Evolutionary conservation across 2,329 filamentous ascomycete genomes (phyloP).

Genomic region (Ophiostoma triangulosporum): DNA sequence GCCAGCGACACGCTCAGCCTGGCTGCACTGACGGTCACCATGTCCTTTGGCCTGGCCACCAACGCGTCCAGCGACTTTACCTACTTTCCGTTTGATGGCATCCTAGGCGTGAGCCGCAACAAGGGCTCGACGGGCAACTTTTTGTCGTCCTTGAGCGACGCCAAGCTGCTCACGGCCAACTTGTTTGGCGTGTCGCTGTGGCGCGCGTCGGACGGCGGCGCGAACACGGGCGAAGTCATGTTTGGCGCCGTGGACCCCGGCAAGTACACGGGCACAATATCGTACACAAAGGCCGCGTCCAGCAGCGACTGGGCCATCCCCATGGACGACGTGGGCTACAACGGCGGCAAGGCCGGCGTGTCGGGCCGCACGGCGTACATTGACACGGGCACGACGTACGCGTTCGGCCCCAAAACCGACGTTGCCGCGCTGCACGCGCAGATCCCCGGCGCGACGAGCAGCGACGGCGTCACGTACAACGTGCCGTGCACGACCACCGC

Average conservation of each 20-base stretch:
- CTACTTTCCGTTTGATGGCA: conserved; percentile 75
- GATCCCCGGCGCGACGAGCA: conserved; percentile 47
- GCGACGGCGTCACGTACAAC: conserved; percentile 48
- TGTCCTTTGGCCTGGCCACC: conserved; percentile 61
- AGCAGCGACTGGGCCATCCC: conserved; percentile 59
- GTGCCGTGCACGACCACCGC: conserved; percentile 59
- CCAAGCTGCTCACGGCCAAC: conserved; percentile 45
- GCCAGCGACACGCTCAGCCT: conserved; percentile 54
- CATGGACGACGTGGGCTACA: conserved; percentile 50
- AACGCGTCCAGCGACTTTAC: conserved; percentile 61
- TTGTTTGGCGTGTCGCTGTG: conserved; percentile 60
- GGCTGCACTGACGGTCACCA: conserved; percentile 47
- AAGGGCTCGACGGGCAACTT: conserved; percentile 50
- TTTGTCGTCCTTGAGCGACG: conserved; percentile 44
- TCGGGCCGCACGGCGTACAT: conserved; percentile 53
- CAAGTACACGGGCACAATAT: conserved; percentile 54
- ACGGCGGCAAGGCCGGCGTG: conserved; percentile 43
- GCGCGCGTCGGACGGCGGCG: conserved; percentile 50
- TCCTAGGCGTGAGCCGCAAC: conserved; percentile 61
- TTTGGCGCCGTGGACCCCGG: conserved; percentile 57
- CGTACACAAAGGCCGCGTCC: conserved; percentile 43
- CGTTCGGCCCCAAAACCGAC: conserved; percentile 56
- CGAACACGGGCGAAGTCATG: conserved; percentile 61
- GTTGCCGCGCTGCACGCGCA: conserved; percentile 53
- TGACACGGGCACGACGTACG: conserved; percentile 72